A percentile compares a stretch with the other conserved stretches of the same genome.
Evolutionary conservation across 1,139 yeast genomes (phyloP).

Genomic region (Pichia sp.): DNA sequence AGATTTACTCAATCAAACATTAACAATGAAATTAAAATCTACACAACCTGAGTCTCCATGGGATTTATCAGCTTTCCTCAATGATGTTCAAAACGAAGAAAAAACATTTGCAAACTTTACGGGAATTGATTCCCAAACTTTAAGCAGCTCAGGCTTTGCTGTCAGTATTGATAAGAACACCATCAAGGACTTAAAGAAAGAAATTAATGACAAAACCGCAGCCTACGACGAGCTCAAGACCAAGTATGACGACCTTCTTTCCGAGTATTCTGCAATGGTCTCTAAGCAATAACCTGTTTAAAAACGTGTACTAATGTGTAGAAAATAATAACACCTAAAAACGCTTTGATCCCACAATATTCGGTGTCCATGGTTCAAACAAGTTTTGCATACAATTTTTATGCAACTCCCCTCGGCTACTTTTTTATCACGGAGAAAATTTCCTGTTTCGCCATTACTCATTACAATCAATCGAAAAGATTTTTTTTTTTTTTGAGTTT

Average conservation of each 20-base stretch:
- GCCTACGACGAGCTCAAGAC: slow-evolving; percentile 56
- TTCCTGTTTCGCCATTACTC: too few species aligned
- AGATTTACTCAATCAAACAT: slow-evolving; percentile 43
- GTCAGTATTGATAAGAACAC: slow-evolving; percentile 16
- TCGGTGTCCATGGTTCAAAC: too few species aligned
- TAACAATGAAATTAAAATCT: slow-evolving; percentile 27
- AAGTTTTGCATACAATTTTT: too few species aligned
- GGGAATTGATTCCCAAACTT: slow-evolving; percentile 32
- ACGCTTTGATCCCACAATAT: too few species aligned
- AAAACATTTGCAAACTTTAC: slow-evolving; percentile 42
- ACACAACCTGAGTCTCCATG: neutral
- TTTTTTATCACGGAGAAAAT: too few species aligned
- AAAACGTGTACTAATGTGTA: too few species aligned
- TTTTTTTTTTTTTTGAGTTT: too few species aligned
- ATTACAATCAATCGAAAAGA: too few species aligned
- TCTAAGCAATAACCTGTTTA: slow-evolving; percentile 18
- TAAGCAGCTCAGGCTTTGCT: slow-evolving; percentile 8
- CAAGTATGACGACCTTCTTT: slow-evolving; percentile 54
- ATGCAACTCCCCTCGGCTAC: too few species aligned
- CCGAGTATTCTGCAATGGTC: slow-evolving; percentile 45
- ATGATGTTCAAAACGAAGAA: slow-evolving; percentile 46
- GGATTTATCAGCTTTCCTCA: slow-evolving; percentile 40
- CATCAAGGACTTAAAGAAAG: slow-evolving; percentile 37
- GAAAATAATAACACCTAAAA: too few species aligned
- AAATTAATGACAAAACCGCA: slow-evolving; percentile 44